phyloP scores from a whole-genome alignment of 805 yeast species.

The Ogataea parapolymorpha region DNA sequence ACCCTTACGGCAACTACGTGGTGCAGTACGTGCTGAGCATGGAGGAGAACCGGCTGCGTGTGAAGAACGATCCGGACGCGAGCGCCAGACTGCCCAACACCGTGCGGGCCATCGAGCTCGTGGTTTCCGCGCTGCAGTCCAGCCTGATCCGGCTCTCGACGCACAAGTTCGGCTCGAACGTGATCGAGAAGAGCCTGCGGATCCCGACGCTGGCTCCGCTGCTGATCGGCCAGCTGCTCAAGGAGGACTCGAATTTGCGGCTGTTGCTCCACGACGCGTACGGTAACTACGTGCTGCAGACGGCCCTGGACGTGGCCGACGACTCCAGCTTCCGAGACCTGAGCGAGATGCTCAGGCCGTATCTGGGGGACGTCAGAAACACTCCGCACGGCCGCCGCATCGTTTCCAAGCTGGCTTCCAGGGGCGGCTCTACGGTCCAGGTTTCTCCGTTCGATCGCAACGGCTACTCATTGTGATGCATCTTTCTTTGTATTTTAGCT shows the following conservation, averaged over 20 bases:
- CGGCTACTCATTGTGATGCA: slow-evolving; percentile 14
- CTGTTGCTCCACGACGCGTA: slow-evolving; percentile 53
- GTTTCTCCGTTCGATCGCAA: slow-evolving; percentile 6
- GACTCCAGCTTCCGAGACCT: slow-evolving; percentile 50
- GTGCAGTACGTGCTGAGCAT: slow-evolving; percentile 78
- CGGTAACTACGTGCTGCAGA: slow-evolving; percentile 59
- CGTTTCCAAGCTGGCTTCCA: slow-evolving; percentile 52
- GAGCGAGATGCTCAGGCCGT: slow-evolving; percentile 63
- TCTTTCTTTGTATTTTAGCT: slow-evolving; percentile 21
- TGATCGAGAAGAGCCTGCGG: slow-evolving; percentile 53
- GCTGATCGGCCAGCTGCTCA: slow-evolving; percentile 43
- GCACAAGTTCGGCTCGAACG: slow-evolving; percentile 61
- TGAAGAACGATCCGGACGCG: slow-evolving; percentile 26
- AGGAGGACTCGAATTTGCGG: slow-evolving; percentile 33
- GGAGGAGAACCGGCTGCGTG: slow-evolving; percentile 34
- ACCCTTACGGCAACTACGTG: slow-evolving; percentile 96
- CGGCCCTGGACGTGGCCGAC: slow-evolving; percentile 55
- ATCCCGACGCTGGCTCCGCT: slow-evolving; percentile 43
- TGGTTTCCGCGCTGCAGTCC: slow-evolving; percentile 29
- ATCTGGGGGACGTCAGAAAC: slow-evolving; percentile 72
- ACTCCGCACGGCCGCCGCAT: slow-evolving; percentile 97
- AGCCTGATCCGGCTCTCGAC: slow-evolving; percentile 41
- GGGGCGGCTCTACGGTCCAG: slow-evolving; percentile 28
- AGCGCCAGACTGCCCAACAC: slow-evolving; percentile 28
- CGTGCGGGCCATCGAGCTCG: slow-evolving; percentile 28